phyloP scores from a whole-genome alignment of 345 rosid genomes.

The Populus alba region DNA sequence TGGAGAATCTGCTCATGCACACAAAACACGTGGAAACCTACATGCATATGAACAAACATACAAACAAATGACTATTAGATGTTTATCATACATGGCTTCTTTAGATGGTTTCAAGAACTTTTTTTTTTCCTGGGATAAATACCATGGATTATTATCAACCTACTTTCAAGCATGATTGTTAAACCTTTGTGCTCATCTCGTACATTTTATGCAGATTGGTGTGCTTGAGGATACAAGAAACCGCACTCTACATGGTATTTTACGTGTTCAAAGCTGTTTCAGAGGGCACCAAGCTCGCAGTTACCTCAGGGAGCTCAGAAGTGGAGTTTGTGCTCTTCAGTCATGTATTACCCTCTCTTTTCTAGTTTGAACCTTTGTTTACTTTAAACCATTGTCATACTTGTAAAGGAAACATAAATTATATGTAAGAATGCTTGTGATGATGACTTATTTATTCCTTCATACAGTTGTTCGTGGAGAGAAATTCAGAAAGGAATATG shows the following conservation, averaged over 20 bases:
- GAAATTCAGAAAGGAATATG: slow-evolving; percentile 65
- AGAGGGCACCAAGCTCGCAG: slow-evolving; percentile 88
- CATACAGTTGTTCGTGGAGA: slow-evolving; percentile 75
- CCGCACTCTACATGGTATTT: slow-evolving; percentile 91
- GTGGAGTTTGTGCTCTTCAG: slow-evolving; percentile 63
- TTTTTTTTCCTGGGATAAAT: neutral
- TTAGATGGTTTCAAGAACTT: neutral
- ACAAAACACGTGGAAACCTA: neutral
- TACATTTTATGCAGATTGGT: slow-evolving; percentile 63
- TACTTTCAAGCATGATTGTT: neutral
- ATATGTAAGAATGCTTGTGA: neutral
- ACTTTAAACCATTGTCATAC: slow-evolving; percentile 6
- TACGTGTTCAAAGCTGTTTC: slow-evolving; percentile 92
- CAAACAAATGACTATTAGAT: neutral
- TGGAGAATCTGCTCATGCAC: neutral
- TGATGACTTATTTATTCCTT: slow-evolving; percentile 19
- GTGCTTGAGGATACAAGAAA: slow-evolving; percentile 96
- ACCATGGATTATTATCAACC: neutral
- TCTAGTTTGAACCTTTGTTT: neutral
- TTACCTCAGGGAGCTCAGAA: slow-evolving; percentile 54
- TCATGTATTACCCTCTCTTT: slow-evolving; percentile 57
- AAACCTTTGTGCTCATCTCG: neutral
- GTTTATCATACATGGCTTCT: neutral
- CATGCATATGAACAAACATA: neutral
- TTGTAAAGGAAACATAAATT: neutral